Evolutionary conservation across 352 stramenopile species (phyloP).

Genomic region (Phytophthora crassamura): DNA sequence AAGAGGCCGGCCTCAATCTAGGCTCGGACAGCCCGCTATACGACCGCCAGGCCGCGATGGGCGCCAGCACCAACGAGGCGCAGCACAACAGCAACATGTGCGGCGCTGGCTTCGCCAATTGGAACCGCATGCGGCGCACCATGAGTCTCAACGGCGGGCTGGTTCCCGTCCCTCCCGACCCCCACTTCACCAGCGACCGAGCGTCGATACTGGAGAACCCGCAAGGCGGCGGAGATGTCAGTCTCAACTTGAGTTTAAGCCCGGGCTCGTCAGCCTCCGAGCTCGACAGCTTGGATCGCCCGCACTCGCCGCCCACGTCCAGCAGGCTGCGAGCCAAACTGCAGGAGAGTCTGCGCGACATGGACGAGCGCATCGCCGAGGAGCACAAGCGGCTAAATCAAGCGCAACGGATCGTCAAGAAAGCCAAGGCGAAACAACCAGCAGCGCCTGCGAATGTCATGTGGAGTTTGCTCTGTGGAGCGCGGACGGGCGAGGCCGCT

Average conservation of each 20-base stretch:
- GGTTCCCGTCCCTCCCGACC: conserved; percentile 47
- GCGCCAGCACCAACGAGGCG: background rate
- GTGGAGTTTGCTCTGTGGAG: conserved; percentile 75
- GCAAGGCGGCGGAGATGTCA: conserved; percentile 37
- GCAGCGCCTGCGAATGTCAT: conserved; percentile 45
- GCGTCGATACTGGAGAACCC: conserved; percentile 41
- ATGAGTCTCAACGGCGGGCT: conserved; percentile 40
- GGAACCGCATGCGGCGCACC: conserved; percentile 52
- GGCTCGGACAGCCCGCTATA: conserved; percentile 33
- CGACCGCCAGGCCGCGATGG: conserved; percentile 21
- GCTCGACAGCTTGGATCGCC: conserved; percentile 32
- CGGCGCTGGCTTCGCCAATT: conserved; percentile 46
- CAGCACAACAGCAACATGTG: conserved; percentile 5
- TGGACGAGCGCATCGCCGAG: conserved; percentile 57
- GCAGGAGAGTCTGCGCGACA: conserved; percentile 60
- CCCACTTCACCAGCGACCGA: conserved; percentile 21
- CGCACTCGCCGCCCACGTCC: conserved; percentile 36
- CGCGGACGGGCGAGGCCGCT: conserved; percentile 31
- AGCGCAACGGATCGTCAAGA: conserved; percentile 40
- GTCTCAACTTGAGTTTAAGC: conserved; percentile 29
- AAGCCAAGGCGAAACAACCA: conserved; percentile 29
- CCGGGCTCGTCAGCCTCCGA: conserved; percentile 36
- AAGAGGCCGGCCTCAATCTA: conserved; percentile 41
- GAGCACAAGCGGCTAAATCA: conserved; percentile 52
- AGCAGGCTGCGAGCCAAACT: conserved; percentile 70